A percentile compares a stretch with the other conserved stretches of the same genome.
Conservation (phyloP, 2,329 filamentous ascomycete species). For the Nemania diffusa region DNA sequence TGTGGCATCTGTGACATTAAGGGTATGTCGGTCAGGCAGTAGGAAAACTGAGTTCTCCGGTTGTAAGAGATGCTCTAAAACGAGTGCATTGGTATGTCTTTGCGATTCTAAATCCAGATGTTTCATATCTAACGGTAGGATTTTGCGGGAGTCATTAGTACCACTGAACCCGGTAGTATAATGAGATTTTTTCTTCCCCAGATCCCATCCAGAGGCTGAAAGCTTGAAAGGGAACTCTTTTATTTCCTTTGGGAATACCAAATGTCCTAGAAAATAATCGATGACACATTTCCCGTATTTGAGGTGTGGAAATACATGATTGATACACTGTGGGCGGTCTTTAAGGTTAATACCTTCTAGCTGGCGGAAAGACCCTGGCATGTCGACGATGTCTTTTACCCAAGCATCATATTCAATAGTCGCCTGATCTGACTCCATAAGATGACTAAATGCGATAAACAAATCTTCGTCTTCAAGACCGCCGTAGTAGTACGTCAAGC, state of each 20-base stretch:
- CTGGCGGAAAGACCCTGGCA: slow-evolving; percentile 53
- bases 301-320: slow-evolving; percentile 64
- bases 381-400: slow-evolving; percentile 50
- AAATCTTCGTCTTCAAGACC: slow-evolving; percentile 65
- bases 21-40: slow-evolving; percentile 37
- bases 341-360: slow-evolving; percentile 67
- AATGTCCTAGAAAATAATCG: slow-evolving; percentile 69
- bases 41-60: slow-evolving; percentile 59
- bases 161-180: slow-evolving; percentile 75
- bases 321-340: slow-evolving; percentile 60
- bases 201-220: slow-evolving; percentile 74
- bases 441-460: slow-evolving; percentile 56
- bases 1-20: slow-evolving; percentile 44
- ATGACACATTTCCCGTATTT: slow-evolving; percentile 63
- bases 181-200: slow-evolving; percentile 59
- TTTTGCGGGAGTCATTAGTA: slow-evolving; percentile 70
- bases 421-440: slow-evolving; percentile 64
- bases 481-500: slow-evolving; percentile 65
- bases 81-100: slow-evolving; percentile 73
- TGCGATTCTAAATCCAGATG: slow-evolving; percentile 67
- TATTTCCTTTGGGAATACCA: slow-evolving; percentile 71
- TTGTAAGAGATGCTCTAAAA: slow-evolving; percentile 68
- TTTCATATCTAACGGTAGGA: slow-evolving; percentile 66
- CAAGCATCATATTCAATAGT: slow-evolving; percentile 62
- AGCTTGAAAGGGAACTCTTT: slow-evolving; percentile 73